Base-by-base conservation (phyloP, 768 basidiomycete genomes). In the Russula sp. region DNA sequence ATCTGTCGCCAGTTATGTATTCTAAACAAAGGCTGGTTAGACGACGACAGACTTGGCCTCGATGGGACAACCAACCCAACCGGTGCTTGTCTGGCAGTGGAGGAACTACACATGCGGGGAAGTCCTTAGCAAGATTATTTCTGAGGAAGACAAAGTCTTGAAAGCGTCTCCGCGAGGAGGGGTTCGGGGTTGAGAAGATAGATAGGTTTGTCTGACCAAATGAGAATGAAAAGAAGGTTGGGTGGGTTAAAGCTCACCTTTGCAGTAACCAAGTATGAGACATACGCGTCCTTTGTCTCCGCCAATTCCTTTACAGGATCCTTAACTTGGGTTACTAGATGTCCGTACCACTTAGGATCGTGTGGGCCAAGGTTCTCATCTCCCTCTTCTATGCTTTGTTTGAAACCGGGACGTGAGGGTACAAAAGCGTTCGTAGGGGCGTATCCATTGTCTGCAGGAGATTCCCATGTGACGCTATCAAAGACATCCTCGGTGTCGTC, bases 41-140 rank as follows among this genome's bases (percentile, higher is more conserved):
- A 59, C 8, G n/a, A 52, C 20, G 16, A 48, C 20, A 20, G 16
- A 51, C 52, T 20, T 34, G 14, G 13, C 38, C 3, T 41, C 35
- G 11, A 47, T n/a, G n/a, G 25, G 20, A 59, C 35, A 52, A 77
- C 88, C 48, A 65, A 97, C 96, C 96, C 70, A 98, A 76, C 56
- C 97, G 81, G 70, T 98, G 97, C 74, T 98, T 99, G 74, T 93
- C 94, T 7, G 97, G 97, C 49, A 99, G 80, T 9, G 92, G 91
- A 32, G 97, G 95, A 0, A 98, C 92, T n/a, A 99, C 94, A 69
- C 94, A 96, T 59, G 97, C 97, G 3, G 94, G 93, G 70, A 98
- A 99, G 74, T 95, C 88, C 75, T 86, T 86, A 11, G 84, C 83
- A 29, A 99, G 82, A 68, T 96, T 84, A 49, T 96, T 86, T 61